Conservation (phyloP, 805 yeast genomes). For the Ogataea nonfermentans region DNA sequence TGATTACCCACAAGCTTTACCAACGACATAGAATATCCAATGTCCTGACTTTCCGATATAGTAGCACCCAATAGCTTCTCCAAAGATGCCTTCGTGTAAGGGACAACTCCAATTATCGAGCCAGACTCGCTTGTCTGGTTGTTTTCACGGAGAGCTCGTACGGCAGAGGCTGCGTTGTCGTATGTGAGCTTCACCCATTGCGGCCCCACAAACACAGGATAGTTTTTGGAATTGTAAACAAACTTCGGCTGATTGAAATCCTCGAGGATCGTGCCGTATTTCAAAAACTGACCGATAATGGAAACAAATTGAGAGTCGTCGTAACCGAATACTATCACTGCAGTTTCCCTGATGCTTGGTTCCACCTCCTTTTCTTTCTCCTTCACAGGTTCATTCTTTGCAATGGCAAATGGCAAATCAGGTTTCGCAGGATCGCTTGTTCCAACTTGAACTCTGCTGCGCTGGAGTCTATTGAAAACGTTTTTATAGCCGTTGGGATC, state of each 20-base stretch:
- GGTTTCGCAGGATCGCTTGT: constrained; percentile 1
- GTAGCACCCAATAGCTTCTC: constrained; percentile 54
- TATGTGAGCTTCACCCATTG: constrained; percentile 92
- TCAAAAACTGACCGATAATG: constrained; percentile 69
- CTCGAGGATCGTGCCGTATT: constrained; percentile 78
- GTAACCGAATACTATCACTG: constrained; percentile 86
- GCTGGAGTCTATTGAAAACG: constrained; percentile 40
- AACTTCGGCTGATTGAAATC: constrained; percentile 47
- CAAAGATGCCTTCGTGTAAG: constrained; percentile 58
- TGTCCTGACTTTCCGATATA: constrained; percentile 44
- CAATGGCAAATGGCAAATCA: constrained; percentile 20
- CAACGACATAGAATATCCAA: constrained; percentile 39
- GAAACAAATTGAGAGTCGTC: constrained; percentile 70
- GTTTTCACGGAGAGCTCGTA: constrained; percentile 82
- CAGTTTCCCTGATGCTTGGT: constrained; percentile 42
- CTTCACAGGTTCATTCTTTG: constrained; percentile 1
- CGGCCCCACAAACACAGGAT: constrained; percentile 78
- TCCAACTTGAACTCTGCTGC: constrained; percentile 18
- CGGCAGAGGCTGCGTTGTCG: constrained; percentile 69
- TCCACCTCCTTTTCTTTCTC: constrained; percentile 29
- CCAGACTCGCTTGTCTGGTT: constrained; percentile 67
- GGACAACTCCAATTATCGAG: constrained; percentile 58
- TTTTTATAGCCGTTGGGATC: constrained; percentile 45
- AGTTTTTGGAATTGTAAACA: constrained; percentile 26
- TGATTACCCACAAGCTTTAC: constrained; percentile 15